Base-by-base conservation (phyloP, 108 stramenopile genomes). In the Stephanodiscus triporus region DNA sequence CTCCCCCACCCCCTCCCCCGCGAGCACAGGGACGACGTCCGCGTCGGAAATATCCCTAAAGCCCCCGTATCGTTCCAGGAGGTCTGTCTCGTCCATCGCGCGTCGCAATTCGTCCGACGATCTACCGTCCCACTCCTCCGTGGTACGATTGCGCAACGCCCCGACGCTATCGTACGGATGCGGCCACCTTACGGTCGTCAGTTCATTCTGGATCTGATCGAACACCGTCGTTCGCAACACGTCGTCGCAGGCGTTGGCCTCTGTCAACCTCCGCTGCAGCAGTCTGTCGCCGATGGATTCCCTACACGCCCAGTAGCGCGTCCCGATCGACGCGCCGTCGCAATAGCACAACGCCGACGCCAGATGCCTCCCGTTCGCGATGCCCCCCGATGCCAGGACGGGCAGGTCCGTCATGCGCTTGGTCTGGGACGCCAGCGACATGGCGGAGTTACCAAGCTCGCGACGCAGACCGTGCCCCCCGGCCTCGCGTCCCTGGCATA, bases 381-480 rank as follows among this genome's bases (percentile, higher is more conserved):
- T 90, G 19, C 89, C 93, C 9, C 93, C 93, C 23, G 90, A 89
- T 5, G 88, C 89, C 6, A 91, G 49, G 0, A 94, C 85, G 2
- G 84, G 86, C 47, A 84, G 78, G 14, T 62, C 47, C 64, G 57
- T 45, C 43, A 14, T 16, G 14, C 66, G 54, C 24, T 83, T 86
- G 9, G 87, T 26, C 47, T 78, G 77, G 23, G 88, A 63, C 10
- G 85, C 77, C 37, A 93, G 66, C 30, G 85, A 63, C 70, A 91
- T 70, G 14, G 93, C 86, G 19, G 86, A 84, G 40, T 66, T 83
- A 53, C 88, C 90, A 11, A 90, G 40, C 20, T 90, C 88, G 16
- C 88, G 84, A 29, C 89, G 75, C 2, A 90, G 64, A 0, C 93
- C 90, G 79, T 94, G 90, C 8, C 93, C 93, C 47, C 93, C 93